Base-by-base conservation (phyloP, 768 basidiomycete species). In the Baorangia bicolor region DNA sequence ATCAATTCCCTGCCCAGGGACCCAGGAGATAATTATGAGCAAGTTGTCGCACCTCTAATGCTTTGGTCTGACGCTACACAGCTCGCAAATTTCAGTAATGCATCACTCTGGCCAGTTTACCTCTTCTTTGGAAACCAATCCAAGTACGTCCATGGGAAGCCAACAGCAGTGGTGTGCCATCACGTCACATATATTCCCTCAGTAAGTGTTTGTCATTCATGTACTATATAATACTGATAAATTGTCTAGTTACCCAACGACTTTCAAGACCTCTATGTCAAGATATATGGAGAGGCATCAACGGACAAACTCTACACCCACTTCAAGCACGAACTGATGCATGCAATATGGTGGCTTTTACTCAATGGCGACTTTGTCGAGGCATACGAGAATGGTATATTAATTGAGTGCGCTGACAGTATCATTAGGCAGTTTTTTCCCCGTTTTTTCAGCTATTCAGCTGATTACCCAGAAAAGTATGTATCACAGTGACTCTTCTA, bases 71-170 rank as follows among this genome's bases (percentile, higher is more conserved):
- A 70, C 28, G 48, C 60, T 0, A 70, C 63, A 0, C 66, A 69
- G 10, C 64, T 69, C 0, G 42, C 68, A 0, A 61, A 59, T 9
- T 70, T 75, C 58, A 69, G 75, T 2, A 48, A 65, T 3, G 63
- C 65, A 23, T 61, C 51, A 5, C 43, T 70, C 0, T 70, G 70
- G 68, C 70, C 70, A 4, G 23, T 68, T 0, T 72, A 71, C 28
- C 31, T 66, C 1, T 62, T 40, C n/a, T 57, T 64, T 25, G 56
- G 58, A 2, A 66, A 64, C 16, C 51, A 62, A 5, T 64, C 63
- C 0, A 65, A 65, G 18, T 65, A 65, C 12, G 49, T 42, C 1
- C 14, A 30, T 0, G 55, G 46, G 0, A 58, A 55, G 31, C 62
- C 59, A n/a, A 65, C 45, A 5, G 18, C 54, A 6, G 42, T 1